These are phyloP conservation scores for Copromyces sp. DNA, from an alignment of 495 filamentous ascomycete genomes.

Conservation along the genomic window DNA sequence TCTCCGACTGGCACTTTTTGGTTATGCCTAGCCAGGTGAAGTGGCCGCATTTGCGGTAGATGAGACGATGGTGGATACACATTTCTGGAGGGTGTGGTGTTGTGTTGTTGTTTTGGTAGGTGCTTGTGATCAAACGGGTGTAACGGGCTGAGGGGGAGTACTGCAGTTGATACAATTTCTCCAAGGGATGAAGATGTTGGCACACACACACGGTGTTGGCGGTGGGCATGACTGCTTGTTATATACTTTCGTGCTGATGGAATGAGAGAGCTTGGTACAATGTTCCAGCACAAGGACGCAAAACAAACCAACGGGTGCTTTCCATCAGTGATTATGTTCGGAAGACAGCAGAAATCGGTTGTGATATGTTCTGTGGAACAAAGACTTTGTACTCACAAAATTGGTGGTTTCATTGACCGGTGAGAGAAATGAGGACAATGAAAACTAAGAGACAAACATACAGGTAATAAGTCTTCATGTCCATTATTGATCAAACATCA, in stretches of 20 bases:
- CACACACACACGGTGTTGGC: neutral
- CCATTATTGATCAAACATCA: neutral
- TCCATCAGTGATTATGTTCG: neutral
- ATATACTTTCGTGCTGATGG: neutral
- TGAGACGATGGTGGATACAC: constrained; percentile 19
- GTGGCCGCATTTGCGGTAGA: constrained; percentile 20
- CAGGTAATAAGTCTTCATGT: neutral
- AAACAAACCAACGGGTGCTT: neutral
- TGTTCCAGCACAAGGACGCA: neutral
- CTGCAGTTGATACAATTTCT: neutral
- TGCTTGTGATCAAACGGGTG: neutral
- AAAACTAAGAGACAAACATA: neutral
- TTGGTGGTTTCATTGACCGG: neutral
- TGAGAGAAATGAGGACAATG: neutral
- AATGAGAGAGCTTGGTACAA: neutral
- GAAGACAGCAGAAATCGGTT: neutral
- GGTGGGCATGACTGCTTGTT: neutral
- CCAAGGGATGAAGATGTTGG: neutral
- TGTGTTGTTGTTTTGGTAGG: neutral
- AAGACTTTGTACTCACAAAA: neutral
- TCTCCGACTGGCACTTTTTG: constrained; percentile 10
- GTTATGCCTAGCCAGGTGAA: constrained; percentile 8
- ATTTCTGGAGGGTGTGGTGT: constrained; percentile 3
- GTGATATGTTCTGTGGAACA: neutral
- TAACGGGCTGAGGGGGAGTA: neutral